Percentiles rank a stretch among this genome's conserved stretches.
phyloP scores from a whole-genome alignment of 2,329 filamentous ascomycete genomes.

The Ramularia endophylla region DNA sequence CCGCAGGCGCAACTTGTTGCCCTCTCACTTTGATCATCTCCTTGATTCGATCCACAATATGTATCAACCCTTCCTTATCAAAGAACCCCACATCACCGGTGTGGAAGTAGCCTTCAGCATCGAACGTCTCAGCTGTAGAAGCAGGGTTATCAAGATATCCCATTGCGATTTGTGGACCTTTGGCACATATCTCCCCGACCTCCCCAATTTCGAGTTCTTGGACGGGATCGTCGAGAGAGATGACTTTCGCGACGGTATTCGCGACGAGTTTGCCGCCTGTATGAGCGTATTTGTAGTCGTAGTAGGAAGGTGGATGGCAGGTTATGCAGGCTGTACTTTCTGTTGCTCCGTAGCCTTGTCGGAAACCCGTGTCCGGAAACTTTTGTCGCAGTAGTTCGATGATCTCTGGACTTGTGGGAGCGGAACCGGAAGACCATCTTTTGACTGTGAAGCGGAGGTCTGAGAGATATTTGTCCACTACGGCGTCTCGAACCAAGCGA shows the following conservation, averaged over 20 bases:
- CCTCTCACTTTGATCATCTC: constrained; percentile 65
- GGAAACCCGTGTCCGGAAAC: constrained; percentile 56
- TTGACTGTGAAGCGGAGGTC: constrained; percentile 39
- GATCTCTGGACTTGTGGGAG: constrained; percentile 52
- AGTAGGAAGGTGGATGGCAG: constrained; percentile 51
- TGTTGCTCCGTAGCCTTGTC: constrained; percentile 65
- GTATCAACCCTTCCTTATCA: constrained; percentile 50
- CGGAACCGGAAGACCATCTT: constrained; percentile 55
- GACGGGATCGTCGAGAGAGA: constrained; percentile 44
- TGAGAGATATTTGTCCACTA: constrained; percentile 51
- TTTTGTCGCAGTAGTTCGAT: constrained; percentile 48
- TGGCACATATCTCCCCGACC: constrained; percentile 42
- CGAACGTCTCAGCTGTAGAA: constrained; percentile 39
- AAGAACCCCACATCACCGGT: constrained; percentile 55
- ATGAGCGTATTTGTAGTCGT: constrained; percentile 52
- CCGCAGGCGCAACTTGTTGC: constrained; percentile 56
- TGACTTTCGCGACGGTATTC: constrained; percentile 54
- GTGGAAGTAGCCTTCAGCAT: constrained; percentile 47
- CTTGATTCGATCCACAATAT: constrained; percentile 58
- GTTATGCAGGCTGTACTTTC: constrained; percentile 60
- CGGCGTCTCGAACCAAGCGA: constrained; percentile 51
- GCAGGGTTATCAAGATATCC: constrained; percentile 30
- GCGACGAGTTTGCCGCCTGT: constrained; percentile 52
- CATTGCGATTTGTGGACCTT: constrained; percentile 35
- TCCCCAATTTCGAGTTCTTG: constrained; percentile 47